Percentiles rank a stretch among this genome's conserved stretches.
phyloP scores from a whole-genome alignment of 1,139 yeast species.

The Yamadazyma triangularis region DNA sequence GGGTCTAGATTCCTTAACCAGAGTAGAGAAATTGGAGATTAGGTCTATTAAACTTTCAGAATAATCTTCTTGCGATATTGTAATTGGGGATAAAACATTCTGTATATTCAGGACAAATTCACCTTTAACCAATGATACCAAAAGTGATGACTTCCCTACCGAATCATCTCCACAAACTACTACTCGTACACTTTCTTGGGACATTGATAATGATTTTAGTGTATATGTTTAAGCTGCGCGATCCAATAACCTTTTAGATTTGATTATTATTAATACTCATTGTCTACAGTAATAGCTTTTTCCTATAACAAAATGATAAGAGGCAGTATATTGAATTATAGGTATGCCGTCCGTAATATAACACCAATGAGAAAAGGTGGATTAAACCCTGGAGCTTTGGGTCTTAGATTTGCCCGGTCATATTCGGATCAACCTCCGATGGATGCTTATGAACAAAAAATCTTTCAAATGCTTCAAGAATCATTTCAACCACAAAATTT shows the following conservation, averaged over 20 bases:
- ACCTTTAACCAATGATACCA: conserved; percentile 78
- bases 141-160: conserved; percentile 76
- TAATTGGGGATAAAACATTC: conserved; percentile 75
- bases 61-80: conserved; percentile 50
- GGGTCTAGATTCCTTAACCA: conserved; percentile 3
- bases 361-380: no score
- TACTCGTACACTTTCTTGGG: conserved; percentile 47
- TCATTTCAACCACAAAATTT: conserved; percentile 57
- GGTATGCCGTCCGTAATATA: no score
- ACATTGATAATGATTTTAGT: no score
- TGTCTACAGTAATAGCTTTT: no score
- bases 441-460: conserved; percentile 66
- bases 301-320: no score
- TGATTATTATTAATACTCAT: not conserved
- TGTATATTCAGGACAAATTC: conserved; percentile 71
- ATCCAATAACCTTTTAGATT: no score
- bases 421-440: conserved; percentile 18
- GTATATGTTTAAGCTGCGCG: no score
- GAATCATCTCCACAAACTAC: conserved; percentile 97
- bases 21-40: conserved; percentile 13
- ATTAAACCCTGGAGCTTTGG: no score
- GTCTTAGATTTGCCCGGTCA: conserved; percentile 3
- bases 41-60: conserved; percentile 22
- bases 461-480: conserved; percentile 50
- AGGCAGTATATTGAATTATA: no score